Base-by-base conservation (phyloP, 306 rosid species). In the Rosa rugosa region DNA sequence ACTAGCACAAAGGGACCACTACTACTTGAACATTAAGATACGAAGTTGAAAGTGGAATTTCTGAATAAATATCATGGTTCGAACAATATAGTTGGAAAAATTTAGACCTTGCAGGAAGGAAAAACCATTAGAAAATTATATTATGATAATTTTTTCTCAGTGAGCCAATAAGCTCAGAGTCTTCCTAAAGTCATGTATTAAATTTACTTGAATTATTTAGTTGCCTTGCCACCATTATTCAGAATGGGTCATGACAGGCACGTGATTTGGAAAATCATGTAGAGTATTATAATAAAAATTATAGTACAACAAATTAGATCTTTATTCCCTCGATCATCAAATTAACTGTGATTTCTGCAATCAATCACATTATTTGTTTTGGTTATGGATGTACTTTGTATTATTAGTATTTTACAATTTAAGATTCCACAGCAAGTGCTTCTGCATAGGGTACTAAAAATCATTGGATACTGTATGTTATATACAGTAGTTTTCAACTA, bases 241-340 rank as follows among this genome's bases (percentile, higher is more conserved):
- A 53, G 80, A 44, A 18, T 16, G 22, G 73, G 75, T 69, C 80
- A 81, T 49, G 41, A 57, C 70, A 76, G 14, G 81, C 85, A 84
- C 85, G 85, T 84, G 87, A 54, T 74, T 31, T 34, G 73, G 75
- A 36, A 68, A 59, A 84, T 77, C 76, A 78, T 68, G 63, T 73
- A 73, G 50, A 70, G 18, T 54, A 42, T 11, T 14, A 56, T 71
- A 16, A 67, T 49, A 46, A 54, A 69, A 44, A 51, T 40, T 68
- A 60, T 22, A 59, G 18, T 63, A 75, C 20, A 41, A 41, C 18
- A 75, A 49, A 78, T 67, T 57, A 82, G 78, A 75, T 66, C 81
- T 75, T 77, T 27, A 56, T 42, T 71, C 69, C 51, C 42, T 23
- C 14, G 34, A 57, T 46, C 45, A 50, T 56, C 67, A 71, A 38